These are phyloP conservation scores for Pythium sp. DNA, from an alignment of 352 stramenopile genomes.

Conservation along the genomic window DNA sequence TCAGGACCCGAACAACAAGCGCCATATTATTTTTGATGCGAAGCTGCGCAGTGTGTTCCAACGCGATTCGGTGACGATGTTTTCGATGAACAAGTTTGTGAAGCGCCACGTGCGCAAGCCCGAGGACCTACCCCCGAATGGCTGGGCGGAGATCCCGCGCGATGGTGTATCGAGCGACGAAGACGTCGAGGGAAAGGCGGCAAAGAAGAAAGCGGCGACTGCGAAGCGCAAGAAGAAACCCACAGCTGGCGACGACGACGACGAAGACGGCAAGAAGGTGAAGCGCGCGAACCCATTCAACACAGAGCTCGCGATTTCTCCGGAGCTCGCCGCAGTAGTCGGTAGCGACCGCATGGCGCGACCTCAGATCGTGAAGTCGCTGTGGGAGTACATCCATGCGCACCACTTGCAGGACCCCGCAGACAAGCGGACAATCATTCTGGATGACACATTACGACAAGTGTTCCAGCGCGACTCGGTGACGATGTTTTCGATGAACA, in stretches of 20 bases:
- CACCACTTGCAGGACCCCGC: constrained; percentile 94
- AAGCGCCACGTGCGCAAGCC: constrained; percentile 84
- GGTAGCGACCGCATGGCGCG: constrained; percentile 82
- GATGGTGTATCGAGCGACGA: constrained; percentile 83
- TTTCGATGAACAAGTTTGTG: constrained; percentile 88
- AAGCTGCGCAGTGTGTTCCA: constrained; percentile 78
- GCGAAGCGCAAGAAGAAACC: constrained; percentile 57
- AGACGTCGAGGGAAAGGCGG: constrained; percentile 51
- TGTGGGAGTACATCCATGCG: constrained; percentile 96
- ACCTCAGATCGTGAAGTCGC: constrained; percentile 91
- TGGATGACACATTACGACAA: constrained; percentile 85
- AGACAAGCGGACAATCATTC: constrained; percentile 92
- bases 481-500: constrained; percentile 90
- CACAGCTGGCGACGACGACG: constrained; percentile 26
- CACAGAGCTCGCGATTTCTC: constrained; percentile 69
- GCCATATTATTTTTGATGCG: constrained; percentile 91
- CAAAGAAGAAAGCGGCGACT: constrained; percentile 60
- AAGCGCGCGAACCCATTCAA: constrained; percentile 74
- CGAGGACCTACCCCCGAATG: constrained; percentile 51
- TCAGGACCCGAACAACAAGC: constrained; percentile 94
- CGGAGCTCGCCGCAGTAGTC: constrained; percentile 74
- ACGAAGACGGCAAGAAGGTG: constrained; percentile 44
- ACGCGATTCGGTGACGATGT: constrained; percentile 85
- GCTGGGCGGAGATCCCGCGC: constrained; percentile 73
- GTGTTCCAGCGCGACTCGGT: constrained; percentile 84